Evolutionary conservation across 768 basidiomycete genomes (phyloP).

Genomic region (Hemileccinum impolitum): DNA sequence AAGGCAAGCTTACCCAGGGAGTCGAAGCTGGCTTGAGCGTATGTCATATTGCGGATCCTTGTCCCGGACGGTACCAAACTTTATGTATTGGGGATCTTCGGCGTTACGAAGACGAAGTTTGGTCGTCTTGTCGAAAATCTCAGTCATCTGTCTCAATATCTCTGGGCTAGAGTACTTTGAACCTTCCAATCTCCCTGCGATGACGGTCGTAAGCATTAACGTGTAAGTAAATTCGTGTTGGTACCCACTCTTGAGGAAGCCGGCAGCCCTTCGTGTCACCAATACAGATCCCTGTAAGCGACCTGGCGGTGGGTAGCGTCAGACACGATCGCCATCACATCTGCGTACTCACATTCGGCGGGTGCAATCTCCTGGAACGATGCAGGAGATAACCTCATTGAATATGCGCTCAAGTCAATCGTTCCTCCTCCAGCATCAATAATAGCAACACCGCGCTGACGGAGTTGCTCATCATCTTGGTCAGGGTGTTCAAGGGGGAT

Average conservation of each 20-base stretch:
- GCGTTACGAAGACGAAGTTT: constrained; percentile 43
- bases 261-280: constrained; percentile 35
- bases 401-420: constrained; percentile 42
- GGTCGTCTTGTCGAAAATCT: constrained; percentile 33
- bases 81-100: constrained; percentile 38
- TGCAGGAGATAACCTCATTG: constrained; percentile 37
- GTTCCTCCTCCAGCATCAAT: constrained; percentile 52
- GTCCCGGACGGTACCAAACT: constrained; percentile 39
- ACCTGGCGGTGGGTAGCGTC: constrained; percentile 24
- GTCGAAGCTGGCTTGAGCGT: constrained; percentile 37
- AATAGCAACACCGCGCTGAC: constrained; percentile 37
- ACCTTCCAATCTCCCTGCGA: constrained; percentile 27
- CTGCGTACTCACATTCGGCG: constrained; percentile 30
- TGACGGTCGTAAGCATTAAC: not conserved
- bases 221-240: not conserved
- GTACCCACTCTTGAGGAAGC: constrained; percentile 11
- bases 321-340: not conserved
- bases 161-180: constrained; percentile 26
- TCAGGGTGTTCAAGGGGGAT: constrained; percentile 16
- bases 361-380: constrained; percentile 38
- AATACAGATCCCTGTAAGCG: constrained; percentile 40
- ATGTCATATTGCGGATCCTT: constrained; percentile 22
- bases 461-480: constrained; percentile 19
- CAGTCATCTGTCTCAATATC: constrained; percentile 26
- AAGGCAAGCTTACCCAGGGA: constrained; percentile 31